phyloP scores from a whole-genome alignment of 2,329 filamentous ascomycete species.

The Calonectria hongkongensis region DNA sequence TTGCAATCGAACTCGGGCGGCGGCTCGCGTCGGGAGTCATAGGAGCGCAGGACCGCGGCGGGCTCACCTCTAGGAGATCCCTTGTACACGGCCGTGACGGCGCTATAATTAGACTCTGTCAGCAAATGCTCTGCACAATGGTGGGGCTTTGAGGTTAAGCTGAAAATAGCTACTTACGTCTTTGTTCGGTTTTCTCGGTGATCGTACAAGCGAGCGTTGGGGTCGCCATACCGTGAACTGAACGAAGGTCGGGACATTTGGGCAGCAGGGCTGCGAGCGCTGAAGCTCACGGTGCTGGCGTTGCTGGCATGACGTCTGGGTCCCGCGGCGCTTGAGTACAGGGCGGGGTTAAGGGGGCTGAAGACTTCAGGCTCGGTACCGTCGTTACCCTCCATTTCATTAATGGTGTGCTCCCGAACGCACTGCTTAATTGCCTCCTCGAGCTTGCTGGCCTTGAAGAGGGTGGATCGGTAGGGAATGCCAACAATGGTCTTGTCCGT shows the following conservation, averaged over 20 bases:
- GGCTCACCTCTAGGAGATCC: slow-evolving; percentile 82
- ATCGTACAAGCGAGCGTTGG: slow-evolving; percentile 92
- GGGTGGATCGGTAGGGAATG: slow-evolving; percentile 93
- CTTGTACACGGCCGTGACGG: slow-evolving; percentile 92
- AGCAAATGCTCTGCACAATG: slow-evolving; percentile 26
- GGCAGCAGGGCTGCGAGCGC: slow-evolving; percentile 76
- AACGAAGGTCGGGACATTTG: slow-evolving; percentile 73
- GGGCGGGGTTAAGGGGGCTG: slow-evolving; percentile 64
- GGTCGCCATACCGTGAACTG: slow-evolving; percentile 82
- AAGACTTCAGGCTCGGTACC: slow-evolving; percentile 63
- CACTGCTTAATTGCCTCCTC: slow-evolving; percentile 95
- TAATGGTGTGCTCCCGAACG: slow-evolving; percentile 88
- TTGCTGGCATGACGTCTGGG: slow-evolving; percentile 83
- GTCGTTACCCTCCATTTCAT: slow-evolving; percentile 90
- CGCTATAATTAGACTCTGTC: slow-evolving; percentile 70
- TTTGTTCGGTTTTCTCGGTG: slow-evolving; percentile 89
- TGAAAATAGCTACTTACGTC: slow-evolving; percentile 77
- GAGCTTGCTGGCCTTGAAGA: slow-evolving; percentile 97
- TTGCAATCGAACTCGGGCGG: slow-evolving; percentile 94
- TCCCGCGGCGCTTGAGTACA: slow-evolving; percentile 65
- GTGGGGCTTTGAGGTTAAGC: background rate
- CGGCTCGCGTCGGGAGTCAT: slow-evolving; percentile 94
- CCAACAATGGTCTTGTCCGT: slow-evolving; percentile 98
- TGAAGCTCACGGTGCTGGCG: slow-evolving; percentile 88
- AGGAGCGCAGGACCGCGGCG: slow-evolving; percentile 88